phyloP scores from a whole-genome alignment of 148 eudicot species.

The Vaccinium myrtillus region DNA sequence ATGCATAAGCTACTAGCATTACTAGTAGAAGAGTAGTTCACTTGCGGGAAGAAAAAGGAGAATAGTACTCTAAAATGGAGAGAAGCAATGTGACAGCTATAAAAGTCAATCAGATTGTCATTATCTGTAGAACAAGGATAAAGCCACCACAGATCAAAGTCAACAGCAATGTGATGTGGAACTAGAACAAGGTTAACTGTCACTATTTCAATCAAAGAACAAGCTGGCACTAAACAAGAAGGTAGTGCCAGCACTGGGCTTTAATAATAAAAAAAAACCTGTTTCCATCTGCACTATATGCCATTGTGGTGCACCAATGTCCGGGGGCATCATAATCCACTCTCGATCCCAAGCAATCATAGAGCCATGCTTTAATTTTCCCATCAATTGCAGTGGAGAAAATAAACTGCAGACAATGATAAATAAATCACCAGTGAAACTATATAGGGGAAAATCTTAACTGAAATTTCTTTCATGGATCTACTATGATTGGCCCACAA shows the following conservation, averaged over 20 bases:
- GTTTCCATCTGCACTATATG: conserved; percentile 68
- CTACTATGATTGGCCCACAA: background rate
- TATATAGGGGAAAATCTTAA: background rate
- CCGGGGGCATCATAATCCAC: conserved; percentile 76
- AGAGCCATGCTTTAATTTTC: conserved; percentile 77
- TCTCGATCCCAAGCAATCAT: conserved; percentile 65
- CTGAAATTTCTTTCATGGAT: background rate
- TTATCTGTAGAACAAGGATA: background rate
- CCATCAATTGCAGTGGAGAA: conserved; percentile 80
- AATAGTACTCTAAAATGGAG: background rate
- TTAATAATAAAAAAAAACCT: conserved; percentile 32
- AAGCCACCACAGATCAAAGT: background rate
- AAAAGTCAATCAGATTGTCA: background rate
- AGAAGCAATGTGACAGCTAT: background rate
- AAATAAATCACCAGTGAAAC: background rate
- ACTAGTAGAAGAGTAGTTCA: background rate
- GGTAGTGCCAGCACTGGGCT: background rate
- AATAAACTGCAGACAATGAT: conserved; percentile 45
- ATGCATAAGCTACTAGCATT: background rate
- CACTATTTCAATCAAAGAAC: background rate
- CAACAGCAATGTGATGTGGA: background rate
- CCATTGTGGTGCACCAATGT: conserved; percentile 69
- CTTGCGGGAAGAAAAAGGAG: background rate
- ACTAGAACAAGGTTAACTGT: background rate
- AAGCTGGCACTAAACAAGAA: background rate